Evolutionary conservation across 306 rosid genomes (phyloP).

Genomic region (Trichosanthes cucumerina): DNA sequence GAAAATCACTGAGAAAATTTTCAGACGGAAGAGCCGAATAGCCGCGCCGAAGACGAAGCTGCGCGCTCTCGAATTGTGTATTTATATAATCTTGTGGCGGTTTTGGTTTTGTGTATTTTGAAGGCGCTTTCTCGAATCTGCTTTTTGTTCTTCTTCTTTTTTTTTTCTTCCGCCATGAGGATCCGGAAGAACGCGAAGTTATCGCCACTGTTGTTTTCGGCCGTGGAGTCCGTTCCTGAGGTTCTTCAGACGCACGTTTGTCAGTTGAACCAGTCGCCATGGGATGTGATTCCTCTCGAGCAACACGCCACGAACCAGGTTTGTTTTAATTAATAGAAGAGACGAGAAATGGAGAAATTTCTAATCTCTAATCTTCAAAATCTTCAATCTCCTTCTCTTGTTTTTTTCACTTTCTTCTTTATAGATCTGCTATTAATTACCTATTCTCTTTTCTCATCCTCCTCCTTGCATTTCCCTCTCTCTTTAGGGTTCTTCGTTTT

Average conservation of each 20-base stretch:
- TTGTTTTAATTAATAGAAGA: neutral
- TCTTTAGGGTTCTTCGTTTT: neutral
- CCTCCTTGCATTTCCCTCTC: neutral
- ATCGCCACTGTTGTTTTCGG: slow-evolving; percentile 37
- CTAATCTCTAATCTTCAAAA: neutral
- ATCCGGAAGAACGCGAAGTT: slow-evolving; percentile 71
- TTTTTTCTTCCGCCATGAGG: slow-evolving; percentile 34
- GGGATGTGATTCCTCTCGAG: slow-evolving; percentile 67
- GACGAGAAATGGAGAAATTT: neutral
- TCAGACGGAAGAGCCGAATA: neutral
- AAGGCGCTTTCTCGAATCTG: neutral
- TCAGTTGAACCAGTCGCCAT: slow-evolving; percentile 74
- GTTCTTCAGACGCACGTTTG: slow-evolving; percentile 47
- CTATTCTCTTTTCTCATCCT: neutral
- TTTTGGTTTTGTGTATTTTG: neutral
- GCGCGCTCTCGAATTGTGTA: neutral
- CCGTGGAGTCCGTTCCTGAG: slow-evolving; percentile 27
- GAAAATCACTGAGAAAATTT: neutral
- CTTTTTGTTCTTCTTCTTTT: neutral
- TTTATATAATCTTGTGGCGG: neutral
- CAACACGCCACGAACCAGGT: slow-evolving; percentile 43
- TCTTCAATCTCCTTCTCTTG: neutral
- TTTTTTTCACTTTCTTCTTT: neutral
- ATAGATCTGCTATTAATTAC: slow-evolving; percentile 33
- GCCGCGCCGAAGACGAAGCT: neutral